Evolutionary conservation across 495 filamentous ascomycete genomes (phyloP).

Genomic region (Cetradonia linearis): DNA sequence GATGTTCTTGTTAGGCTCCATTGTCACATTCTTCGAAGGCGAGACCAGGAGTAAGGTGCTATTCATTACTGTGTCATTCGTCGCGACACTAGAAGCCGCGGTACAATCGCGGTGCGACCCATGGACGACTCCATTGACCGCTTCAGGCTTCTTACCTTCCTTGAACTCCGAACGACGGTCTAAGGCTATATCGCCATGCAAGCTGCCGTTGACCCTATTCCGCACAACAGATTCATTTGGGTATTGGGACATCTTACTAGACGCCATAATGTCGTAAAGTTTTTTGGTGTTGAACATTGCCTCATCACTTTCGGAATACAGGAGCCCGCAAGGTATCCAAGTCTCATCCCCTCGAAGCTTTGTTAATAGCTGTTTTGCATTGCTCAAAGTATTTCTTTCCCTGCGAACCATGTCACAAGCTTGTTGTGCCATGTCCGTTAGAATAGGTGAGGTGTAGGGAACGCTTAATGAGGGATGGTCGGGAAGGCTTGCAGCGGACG

Average conservation of each 20-base stretch:
- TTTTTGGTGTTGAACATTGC: slow-evolving; percentile 20
- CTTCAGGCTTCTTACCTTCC: neutral
- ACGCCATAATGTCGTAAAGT: slow-evolving; percentile 15
- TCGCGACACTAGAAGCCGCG: slow-evolving; percentile 6
- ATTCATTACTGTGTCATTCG: slow-evolving; percentile 1
- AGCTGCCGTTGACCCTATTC: slow-evolving; percentile 2
- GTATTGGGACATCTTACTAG: neutral
- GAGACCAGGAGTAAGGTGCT: slow-evolving; percentile 5
- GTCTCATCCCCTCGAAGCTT: slow-evolving; percentile 68
- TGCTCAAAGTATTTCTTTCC: slow-evolving; percentile 65
- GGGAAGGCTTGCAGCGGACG: slow-evolving; percentile 73
- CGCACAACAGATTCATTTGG: neutral
- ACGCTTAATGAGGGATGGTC: slow-evolving; percentile 73
- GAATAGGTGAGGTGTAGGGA: slow-evolving; percentile 68
- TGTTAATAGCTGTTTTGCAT: slow-evolving; percentile 65
- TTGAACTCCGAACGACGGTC: neutral
- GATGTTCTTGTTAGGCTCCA: neutral
- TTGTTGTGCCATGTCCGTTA: slow-evolving; percentile 67
- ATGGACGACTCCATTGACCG: neutral
- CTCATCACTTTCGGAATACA: slow-evolving; percentile 47
- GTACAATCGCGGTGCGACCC: neutral
- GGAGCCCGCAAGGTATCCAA: slow-evolving; percentile 63
- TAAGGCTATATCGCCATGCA: neutral
- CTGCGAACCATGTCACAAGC: slow-evolving; percentile 61
- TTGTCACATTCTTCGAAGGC: neutral